phyloP scores from a whole-genome alignment of 306 rosid genomes.

The Luffa acutangula region DNA sequence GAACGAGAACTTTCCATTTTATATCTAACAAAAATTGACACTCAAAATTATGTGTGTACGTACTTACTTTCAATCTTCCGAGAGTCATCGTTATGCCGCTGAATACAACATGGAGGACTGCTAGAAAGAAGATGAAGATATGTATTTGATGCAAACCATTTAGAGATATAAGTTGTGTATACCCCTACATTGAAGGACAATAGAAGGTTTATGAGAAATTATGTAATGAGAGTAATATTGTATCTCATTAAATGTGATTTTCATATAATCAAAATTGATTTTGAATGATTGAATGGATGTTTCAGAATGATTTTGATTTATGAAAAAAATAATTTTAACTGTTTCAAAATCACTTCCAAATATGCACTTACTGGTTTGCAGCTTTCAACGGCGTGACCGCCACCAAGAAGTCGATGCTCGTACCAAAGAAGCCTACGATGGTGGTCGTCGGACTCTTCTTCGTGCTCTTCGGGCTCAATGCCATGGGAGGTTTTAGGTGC shows the following conservation, averaged over 20 bases:
- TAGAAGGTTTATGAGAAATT: background rate
- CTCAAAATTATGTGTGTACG: no score
- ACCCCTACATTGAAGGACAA: constrained; percentile 36
- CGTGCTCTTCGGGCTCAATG: background rate
- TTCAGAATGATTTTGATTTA: no score
- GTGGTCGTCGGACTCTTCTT: constrained; percentile 7
- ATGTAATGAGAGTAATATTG: no score
- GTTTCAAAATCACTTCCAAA: no score
- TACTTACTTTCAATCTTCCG: constrained; percentile 75
- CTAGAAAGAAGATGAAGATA: constrained; percentile 91
- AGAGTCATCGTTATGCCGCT: constrained; percentile 78
- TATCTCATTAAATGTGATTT: no score
- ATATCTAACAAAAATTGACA: no score
- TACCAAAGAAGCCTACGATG: constrained; percentile 58
- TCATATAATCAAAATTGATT: no score
- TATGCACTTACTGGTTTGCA: constrained; percentile 30
- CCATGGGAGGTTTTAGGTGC: background rate
- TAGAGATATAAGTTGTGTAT: constrained; percentile 56
- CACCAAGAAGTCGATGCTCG: constrained; percentile 54
- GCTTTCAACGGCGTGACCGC: background rate
- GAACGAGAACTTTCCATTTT: no score
- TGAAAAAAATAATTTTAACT: no score
- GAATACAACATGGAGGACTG: constrained; percentile 70
- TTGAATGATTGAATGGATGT: no score
- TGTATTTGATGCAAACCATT: constrained; percentile 77